Evolutionary conservation across 2,329 filamentous ascomycete species (phyloP).

Genomic region (Fusarium sp.): DNA sequence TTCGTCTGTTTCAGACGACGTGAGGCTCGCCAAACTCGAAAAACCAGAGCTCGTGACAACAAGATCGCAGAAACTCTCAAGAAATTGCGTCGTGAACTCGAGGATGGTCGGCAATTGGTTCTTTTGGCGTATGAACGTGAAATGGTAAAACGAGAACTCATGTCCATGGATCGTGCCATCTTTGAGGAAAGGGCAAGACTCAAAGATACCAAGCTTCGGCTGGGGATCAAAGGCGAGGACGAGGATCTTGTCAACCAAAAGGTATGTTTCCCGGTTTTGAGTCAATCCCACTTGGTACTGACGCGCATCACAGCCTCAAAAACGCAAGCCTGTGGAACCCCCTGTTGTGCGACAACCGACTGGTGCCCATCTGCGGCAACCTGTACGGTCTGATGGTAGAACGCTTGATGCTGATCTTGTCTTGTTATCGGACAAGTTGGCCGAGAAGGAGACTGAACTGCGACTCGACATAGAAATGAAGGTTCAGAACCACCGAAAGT

Average conservation of each 20-base stretch:
- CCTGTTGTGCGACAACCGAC: conserved; percentile 71
- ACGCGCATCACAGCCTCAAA: conserved; percentile 70
- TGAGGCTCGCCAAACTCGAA: conserved; percentile 92
- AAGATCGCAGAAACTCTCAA: conserved; percentile 96
- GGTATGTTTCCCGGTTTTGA: conserved; percentile 63
- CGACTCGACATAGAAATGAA: conserved; percentile 86
- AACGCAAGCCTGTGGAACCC: conserved; percentile 73
- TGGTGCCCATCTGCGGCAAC: conserved; percentile 74
- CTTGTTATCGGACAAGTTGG: conserved; percentile 78
- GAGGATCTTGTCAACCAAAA: conserved; percentile 96
- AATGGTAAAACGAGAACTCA: conserved; percentile 78
- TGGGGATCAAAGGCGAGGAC: conserved; percentile 91
- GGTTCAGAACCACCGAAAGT: conserved; percentile 87
- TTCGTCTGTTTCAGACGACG: conserved; percentile 98
- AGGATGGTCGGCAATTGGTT: conserved; percentile 86
- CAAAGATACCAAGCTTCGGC: conserved; percentile 87
- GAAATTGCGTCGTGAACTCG: conserved; percentile 88
- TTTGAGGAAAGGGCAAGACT: conserved; percentile 86
- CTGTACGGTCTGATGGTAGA: conserved; percentile 77
- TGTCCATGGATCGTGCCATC: conserved; percentile 79
- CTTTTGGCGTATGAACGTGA: conserved; percentile 84
- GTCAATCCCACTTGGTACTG: conserved; percentile 45
- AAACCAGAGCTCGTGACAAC: conserved; percentile 92
- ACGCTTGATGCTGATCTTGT: conserved; percentile 82
- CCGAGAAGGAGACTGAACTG: conserved; percentile 85